These are phyloP conservation scores for Hortaea werneckii DNA, from an alignment of 2,329 filamentous ascomycete genomes.

Conservation along the genomic window DNA sequence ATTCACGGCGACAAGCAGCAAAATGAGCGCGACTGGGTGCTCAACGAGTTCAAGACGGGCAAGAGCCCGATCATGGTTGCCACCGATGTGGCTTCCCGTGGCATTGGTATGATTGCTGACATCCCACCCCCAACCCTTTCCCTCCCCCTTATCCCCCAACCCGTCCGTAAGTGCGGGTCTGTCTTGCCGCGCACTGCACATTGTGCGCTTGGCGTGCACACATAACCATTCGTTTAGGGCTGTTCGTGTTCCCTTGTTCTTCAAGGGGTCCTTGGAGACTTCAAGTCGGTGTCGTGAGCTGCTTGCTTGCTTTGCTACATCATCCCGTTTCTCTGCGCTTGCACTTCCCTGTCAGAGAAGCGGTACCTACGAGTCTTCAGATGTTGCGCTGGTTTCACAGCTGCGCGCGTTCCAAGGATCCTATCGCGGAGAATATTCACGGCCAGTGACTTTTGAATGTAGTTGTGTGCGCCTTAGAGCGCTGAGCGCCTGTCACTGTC, in stretches of 20 bases:
- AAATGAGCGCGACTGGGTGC: slow-evolving; percentile 98
- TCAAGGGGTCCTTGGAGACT: slow-evolving; percentile 81
- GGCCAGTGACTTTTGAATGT: slow-evolving; percentile 37
- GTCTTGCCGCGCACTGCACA: slow-evolving; percentile 67
- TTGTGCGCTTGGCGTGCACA: slow-evolving; percentile 77
- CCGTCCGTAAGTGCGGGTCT: slow-evolving; percentile 48
- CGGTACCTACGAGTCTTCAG: slow-evolving; percentile 57
- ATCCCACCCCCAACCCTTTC: slow-evolving; percentile 30
- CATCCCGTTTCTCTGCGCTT: slow-evolving; percentile 62
- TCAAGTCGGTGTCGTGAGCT: slow-evolving; percentile 14
- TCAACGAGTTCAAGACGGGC: slow-evolving; percentile 98
- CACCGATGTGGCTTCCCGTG: slow-evolving; percentile 98
- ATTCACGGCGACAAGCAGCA: slow-evolving; percentile 99
- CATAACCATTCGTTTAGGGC: slow-evolving; percentile 82
- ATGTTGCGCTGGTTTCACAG: slow-evolving; percentile 55
- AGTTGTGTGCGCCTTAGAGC: slow-evolving; percentile 22
- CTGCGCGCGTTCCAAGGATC: slow-evolving; percentile 56
- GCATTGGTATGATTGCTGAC: slow-evolving; percentile 93
- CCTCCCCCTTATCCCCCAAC: slow-evolving; percentile 26
- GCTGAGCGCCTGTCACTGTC: slow-evolving; percentile 10
- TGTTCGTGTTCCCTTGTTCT: slow-evolving; percentile 75
- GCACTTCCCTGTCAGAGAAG: slow-evolving; percentile 72
- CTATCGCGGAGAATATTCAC: slow-evolving; percentile 50
- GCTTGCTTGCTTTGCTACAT: slow-evolving; percentile 45
- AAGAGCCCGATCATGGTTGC: slow-evolving; percentile 99